A percentile compares a stretch with the other conserved stretches of the same genome.
These are phyloP conservation scores for Thoreauomyces humboldtii DNA, from an alignment of 192 early-diverging fungal species.

Conservation along the genomic window DNA sequence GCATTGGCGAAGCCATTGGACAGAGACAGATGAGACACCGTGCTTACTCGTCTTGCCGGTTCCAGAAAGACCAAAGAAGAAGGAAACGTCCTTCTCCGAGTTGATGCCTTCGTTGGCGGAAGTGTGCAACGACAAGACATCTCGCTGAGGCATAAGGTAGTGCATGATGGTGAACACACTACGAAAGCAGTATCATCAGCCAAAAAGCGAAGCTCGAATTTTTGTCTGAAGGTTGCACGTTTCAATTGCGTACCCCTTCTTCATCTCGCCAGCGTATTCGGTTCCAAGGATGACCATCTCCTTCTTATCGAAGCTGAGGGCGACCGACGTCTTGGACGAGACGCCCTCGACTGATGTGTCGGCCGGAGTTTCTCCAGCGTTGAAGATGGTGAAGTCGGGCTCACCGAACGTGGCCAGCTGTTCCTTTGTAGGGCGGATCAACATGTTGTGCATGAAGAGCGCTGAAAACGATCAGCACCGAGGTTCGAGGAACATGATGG, in stretches of 20 bases:
- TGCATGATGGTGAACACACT: slow-evolving; percentile 91
- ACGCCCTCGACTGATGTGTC: slow-evolving; percentile 79
- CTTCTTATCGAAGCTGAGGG: slow-evolving; percentile 77
- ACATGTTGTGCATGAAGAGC: slow-evolving; percentile 96
- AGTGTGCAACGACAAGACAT: slow-evolving; percentile 76
- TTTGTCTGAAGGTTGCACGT: no score
- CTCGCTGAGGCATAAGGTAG: slow-evolving; percentile 87
- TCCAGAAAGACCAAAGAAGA: slow-evolving; percentile 94
- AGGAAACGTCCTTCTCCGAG: slow-evolving; percentile 72
- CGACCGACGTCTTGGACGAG: slow-evolving; percentile 81
- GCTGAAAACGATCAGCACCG: slow-evolving; percentile 25
- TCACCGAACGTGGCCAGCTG: slow-evolving; percentile 83
- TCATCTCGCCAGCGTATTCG: slow-evolving; percentile 96
- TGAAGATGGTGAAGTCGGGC: slow-evolving; percentile 91
- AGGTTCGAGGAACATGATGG: background rate
- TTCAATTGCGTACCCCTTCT: slow-evolving; percentile 71
- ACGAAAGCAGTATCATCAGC: background rate
- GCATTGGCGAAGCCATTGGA: no score
- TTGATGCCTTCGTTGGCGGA: slow-evolving; percentile 80
- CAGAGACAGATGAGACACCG: no score
- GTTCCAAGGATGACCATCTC: slow-evolving; percentile 94
- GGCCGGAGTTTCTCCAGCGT: slow-evolving; percentile 80
- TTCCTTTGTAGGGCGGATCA: slow-evolving; percentile 82
- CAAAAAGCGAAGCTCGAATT: background rate
- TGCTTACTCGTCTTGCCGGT: slow-evolving; percentile 72